phyloP scores from a whole-genome alignment of 495 filamentous ascomycete genomes.

The Penicillium lividum region DNA sequence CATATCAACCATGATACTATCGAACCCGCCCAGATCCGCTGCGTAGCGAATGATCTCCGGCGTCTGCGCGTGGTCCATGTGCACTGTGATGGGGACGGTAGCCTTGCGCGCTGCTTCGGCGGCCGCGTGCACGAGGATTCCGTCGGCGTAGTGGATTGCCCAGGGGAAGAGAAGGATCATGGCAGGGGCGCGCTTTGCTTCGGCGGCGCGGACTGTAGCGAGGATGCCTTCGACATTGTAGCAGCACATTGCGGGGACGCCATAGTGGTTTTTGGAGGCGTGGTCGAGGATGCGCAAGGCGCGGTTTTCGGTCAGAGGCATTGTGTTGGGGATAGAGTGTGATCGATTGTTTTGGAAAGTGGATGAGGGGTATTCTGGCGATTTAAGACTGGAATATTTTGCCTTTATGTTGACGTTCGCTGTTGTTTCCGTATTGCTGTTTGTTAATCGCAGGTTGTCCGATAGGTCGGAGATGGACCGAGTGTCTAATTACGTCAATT shows the following conservation, averaged over 20 bases:
- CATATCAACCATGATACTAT: slow-evolving; percentile 85
- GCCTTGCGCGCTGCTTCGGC: slow-evolving; percentile 64
- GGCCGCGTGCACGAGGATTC: slow-evolving; percentile 63
- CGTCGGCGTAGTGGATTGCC: slow-evolving; percentile 71
- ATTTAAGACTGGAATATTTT: neutral
- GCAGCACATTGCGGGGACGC: slow-evolving; percentile 73
- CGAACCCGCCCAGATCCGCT: slow-evolving; percentile 67
- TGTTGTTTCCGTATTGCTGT: slow-evolving; percentile 8
- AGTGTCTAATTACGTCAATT: slow-evolving; percentile 4
- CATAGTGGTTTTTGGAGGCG: slow-evolving; percentile 43
- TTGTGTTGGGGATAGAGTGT: slow-evolving; percentile 20
- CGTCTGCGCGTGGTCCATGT: slow-evolving; percentile 76
- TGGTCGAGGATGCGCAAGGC: slow-evolving; percentile 68
- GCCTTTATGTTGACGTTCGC: slow-evolving; percentile 3
- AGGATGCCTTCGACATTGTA: slow-evolving; percentile 87
- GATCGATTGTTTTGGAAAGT: neutral
- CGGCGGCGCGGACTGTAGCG: slow-evolving; percentile 75
- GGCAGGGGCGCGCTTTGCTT: slow-evolving; percentile 69
- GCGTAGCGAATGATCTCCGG: slow-evolving; percentile 69
- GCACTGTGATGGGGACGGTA: slow-evolving; percentile 68
- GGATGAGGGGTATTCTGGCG: slow-evolving; percentile 1
- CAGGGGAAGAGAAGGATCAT: slow-evolving; percentile 89
- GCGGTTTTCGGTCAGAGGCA: slow-evolving; percentile 62
- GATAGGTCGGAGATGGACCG: slow-evolving; percentile 20
- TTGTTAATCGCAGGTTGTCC: slow-evolving; percentile 16